Evolutionary conservation across 805 yeast genomes (phyloP), one percentile per base, ranked within the genome.

Genomic region (Hanseniaspora clermontiae): DNA sequence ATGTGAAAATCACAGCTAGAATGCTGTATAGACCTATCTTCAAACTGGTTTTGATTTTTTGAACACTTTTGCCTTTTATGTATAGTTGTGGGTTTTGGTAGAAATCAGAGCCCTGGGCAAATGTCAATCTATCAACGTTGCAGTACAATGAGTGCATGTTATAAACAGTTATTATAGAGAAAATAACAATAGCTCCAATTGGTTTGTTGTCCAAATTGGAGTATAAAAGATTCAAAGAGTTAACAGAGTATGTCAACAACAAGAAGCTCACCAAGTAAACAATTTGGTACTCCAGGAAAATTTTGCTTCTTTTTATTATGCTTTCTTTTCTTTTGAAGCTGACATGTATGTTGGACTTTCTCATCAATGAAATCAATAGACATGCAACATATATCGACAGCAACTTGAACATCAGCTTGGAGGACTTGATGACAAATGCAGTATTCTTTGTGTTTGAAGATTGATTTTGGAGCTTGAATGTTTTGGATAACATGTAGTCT

Each of bases 91-190:
- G 76, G 43, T 68, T 68, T 43, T 72, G 67, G 45, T 70, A 69
- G 60, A 70, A 71, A 32, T 42, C 46, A 5, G 60, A 61, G 1
- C 72, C 75, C 58, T 71, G 68, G 3, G 64, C 61, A 65, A 83
- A 77, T 1, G 68, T 64, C 43, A 84, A 68, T 58, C 78, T 73
- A 65, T 81, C 81, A 59, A 79, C 70, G 64, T 82, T 84, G 57
- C 78, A 74, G 0, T 77, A 61, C 14, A 77, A 61, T 63, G 77
- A 83, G 59, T 77, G 81, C 1, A 72, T 51, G 8, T 81, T 62
- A 65, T 83, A 84, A 8, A 73, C 38, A 0, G 72, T 36, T 0
- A 80, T 77, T 8, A 74, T 62, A 29, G 72, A 65, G 0, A 69
- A 34, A n/a, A 51, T 34, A 9, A 49, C 40, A 11, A 52, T 27